These are phyloP conservation scores for Chalciporus chontae DNA, from an alignment of 768 basidiomycete species.

Conservation along the genomic window DNA sequence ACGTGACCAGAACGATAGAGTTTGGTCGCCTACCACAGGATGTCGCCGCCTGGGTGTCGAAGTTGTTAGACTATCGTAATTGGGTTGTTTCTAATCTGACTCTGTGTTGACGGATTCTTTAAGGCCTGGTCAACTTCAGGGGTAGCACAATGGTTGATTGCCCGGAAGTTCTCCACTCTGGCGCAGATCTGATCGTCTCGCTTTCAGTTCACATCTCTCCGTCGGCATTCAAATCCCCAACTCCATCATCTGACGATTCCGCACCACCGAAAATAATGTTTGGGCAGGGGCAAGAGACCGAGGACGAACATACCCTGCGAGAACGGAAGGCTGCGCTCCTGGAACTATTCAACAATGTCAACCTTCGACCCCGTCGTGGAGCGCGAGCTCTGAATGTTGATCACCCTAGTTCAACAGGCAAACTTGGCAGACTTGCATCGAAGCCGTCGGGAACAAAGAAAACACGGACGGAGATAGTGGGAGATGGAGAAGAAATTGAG, in stretches of 20 bases:
- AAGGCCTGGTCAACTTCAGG: constrained; percentile 65
- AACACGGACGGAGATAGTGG: constrained; percentile 63
- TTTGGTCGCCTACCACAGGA: constrained; percentile 76
- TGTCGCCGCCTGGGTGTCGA: constrained; percentile 68
- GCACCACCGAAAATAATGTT: constrained; percentile 42
- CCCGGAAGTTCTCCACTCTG: constrained; percentile 65
- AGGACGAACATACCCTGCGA: constrained; percentile 71
- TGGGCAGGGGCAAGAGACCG: constrained; percentile 77
- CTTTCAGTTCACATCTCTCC: constrained; percentile 67
- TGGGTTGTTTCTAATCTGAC: not conserved
- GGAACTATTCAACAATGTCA: constrained; percentile 68
- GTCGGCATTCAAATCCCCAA: constrained; percentile 58
- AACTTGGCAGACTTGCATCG: constrained; percentile 39
- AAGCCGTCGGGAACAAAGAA: constrained; percentile 37
- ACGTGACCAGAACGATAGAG: constrained; percentile 40
- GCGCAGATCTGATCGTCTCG: constrained; percentile 74
- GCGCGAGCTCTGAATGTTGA: constrained; percentile 31
- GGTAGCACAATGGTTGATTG: constrained; percentile 76
- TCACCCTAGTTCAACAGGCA: constrained; percentile 27
- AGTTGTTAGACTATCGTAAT: constrained; percentile 66
- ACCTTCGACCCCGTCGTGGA: constrained; percentile 60
- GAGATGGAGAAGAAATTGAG: constrained; percentile 79
- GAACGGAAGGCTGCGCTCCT: constrained; percentile 76
- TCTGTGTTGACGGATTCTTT: constrained; percentile 3
- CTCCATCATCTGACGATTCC: constrained; percentile 31